These are phyloP conservation scores for Mortierella sp. DNA, from an alignment of 371 early-diverging fungal genomes.

Conservation along the genomic window DNA sequence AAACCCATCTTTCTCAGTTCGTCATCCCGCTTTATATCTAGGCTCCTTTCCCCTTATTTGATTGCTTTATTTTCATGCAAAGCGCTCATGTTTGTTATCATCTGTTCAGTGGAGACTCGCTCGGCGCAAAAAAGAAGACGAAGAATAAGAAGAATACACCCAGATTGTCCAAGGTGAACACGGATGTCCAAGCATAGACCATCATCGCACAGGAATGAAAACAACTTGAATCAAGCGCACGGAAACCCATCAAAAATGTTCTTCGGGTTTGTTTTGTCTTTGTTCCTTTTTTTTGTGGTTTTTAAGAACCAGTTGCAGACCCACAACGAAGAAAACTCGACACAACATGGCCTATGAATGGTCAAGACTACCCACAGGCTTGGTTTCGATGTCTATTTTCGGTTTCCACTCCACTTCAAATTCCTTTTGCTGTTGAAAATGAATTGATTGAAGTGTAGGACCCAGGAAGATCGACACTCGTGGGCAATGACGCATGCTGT, in stretches of 20 bases:
- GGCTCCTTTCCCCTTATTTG: background rate
- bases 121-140: background rate
- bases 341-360: background rate
- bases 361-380: background rate
- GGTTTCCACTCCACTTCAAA: no score
- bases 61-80: background rate
- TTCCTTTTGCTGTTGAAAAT: background rate
- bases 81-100: background rate
- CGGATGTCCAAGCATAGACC: conserved; percentile 8
- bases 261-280: background rate
- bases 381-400: background rate
- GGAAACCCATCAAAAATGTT: background rate
- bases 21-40: conserved; percentile 1
- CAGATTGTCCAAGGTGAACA: no score
- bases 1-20: background rate
- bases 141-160: background rate
- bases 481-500: background rate
- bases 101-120: no score
- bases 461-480: background rate
- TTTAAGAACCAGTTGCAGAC: background rate
- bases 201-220: background rate
- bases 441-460: background rate
- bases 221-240: background rate
- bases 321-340: background rate
- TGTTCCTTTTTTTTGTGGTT: background rate